A percentile compares a stretch with the other conserved stretches of the same genome.
These are phyloP conservation scores for Globisporangium nodosum DNA, from an alignment of 352 stramenopile genomes.

Conservation along the genomic window DNA sequence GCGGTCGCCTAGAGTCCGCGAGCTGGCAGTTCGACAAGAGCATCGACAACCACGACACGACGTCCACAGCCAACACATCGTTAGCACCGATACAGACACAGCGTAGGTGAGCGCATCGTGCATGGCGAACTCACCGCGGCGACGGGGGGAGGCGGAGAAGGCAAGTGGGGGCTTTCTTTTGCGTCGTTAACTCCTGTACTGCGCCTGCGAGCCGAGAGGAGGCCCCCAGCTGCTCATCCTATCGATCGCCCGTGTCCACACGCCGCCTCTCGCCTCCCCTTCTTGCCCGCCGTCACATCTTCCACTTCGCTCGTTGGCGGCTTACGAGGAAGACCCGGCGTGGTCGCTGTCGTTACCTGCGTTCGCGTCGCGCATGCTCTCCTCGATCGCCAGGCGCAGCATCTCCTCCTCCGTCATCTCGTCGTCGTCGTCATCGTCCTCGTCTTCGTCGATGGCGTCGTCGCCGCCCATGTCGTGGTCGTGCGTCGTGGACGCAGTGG, in stretches of 20 bases:
- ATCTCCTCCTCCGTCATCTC: constrained; percentile 87
- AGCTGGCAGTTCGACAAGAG: background rate
- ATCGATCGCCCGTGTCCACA: background rate
- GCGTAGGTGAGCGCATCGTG: background rate
- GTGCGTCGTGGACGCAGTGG: constrained; percentile 64
- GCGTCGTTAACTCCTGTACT: constrained; percentile 4
- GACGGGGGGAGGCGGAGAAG: background rate
- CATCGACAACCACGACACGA: background rate
- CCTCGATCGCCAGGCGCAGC: constrained; percentile 78
- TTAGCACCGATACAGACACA: background rate
- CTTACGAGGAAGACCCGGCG: constrained; percentile 44
- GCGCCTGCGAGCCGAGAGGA: background rate
- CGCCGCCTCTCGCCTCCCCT: background rate
- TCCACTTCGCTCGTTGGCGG: background rate
- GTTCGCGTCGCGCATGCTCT: constrained; percentile 81
- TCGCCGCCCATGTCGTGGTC: constrained; percentile 76
- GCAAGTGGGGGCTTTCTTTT: background rate
- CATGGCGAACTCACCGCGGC: background rate
- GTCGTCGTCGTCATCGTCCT: constrained; percentile 76
- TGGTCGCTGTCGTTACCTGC: constrained; percentile 48
- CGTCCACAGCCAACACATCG: background rate
- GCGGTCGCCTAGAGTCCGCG: background rate
- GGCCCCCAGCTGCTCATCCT: background rate
- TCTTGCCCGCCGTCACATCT: background rate
- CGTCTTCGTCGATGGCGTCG: constrained; percentile 43